These are phyloP conservation scores for Penicillium corylophilum DNA, from an alignment of 2,329 filamentous ascomycete species.

Conservation along the genomic window DNA sequence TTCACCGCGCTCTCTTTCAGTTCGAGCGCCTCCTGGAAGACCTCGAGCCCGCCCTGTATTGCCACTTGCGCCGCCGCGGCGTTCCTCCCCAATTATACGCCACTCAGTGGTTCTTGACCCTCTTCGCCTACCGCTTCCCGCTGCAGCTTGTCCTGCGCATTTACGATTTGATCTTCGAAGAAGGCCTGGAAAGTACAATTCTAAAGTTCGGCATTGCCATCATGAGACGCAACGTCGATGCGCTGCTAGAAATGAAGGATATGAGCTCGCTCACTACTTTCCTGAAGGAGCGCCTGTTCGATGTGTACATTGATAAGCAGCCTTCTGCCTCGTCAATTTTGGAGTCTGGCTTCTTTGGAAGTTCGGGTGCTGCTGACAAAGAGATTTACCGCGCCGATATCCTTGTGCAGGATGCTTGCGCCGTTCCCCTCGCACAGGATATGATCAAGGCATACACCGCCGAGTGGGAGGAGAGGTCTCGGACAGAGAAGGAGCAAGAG, in stretches of 20 bases:
- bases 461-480: slow-evolving; percentile 92
- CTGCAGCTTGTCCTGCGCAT: slow-evolving; percentile 93
- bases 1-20: slow-evolving; percentile 90
- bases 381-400: slow-evolving; percentile 94
- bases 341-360: slow-evolving; percentile 96
- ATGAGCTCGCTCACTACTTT: slow-evolving; percentile 88
- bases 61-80: slow-evolving; percentile 82
- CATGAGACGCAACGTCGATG: slow-evolving; percentile 88
- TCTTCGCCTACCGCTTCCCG: slow-evolving; percentile 98
- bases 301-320: slow-evolving; percentile 93
- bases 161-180: slow-evolving; percentile 91
- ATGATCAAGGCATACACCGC: slow-evolving; percentile 74
- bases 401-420: slow-evolving; percentile 88
- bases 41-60: slow-evolving; percentile 88
- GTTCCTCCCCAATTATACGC: slow-evolving; percentile 93
- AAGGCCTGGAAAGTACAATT: slow-evolving; percentile 84
- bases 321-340: slow-evolving; percentile 90
- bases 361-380: slow-evolving; percentile 83
- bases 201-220: slow-evolving; percentile 91
- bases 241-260: slow-evolving; percentile 79
- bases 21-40: slow-evolving; percentile 95
- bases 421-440: slow-evolving; percentile 79
- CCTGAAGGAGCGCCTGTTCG: slow-evolving; percentile 90
- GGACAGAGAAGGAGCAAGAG: slow-evolving; percentile 77
- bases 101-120: slow-evolving; percentile 96